Base-by-base conservation (phyloP, 495 filamentous ascomycete genomes). In the Hyaloscypha hepaticicola region DNA sequence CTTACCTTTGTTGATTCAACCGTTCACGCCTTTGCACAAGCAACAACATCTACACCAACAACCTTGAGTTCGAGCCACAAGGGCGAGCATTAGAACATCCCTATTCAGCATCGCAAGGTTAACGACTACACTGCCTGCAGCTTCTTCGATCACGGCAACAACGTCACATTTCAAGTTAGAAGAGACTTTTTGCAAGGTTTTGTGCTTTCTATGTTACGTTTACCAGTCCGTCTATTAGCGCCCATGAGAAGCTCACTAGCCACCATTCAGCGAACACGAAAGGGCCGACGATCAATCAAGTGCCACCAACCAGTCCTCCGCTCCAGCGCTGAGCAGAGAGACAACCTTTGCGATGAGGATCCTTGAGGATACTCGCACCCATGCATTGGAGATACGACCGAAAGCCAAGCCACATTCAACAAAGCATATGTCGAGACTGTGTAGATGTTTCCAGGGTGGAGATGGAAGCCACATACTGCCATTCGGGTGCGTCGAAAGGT, bases 301-400 rank as follows among this genome's bases (percentile, higher is more conserved):
- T 25, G 14, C 16, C 19, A 53, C 50, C 50, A 53, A 53, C 7
- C 5, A 53, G 50, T 53, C 50, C 50, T 53, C 50, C 50, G 50
- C 5, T 53, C 50, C 50, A 25, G 50, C 50, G 6, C 50, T 53
- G 50, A 53, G 11, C 50, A 53, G 25, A 45, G n/a, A 26, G 22
- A 53, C 50, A 5, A 53, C 16, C 12, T 57, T 57, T 34, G 28
- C 28, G 28, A 57, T 28, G 28, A 57, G 53, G 28, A 57, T 22
- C 53, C 53, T 7, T 57, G 7, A 57, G 19, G 53, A 33, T 29
- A 29, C n/a, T 26, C 31, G 7, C 53, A 33, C 33, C 28, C 53
- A 2, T 57, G 25, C 53, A 57, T 57, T 57, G 29, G n/a, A 29
- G 11, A 28, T 29, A 8, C 53, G 5, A 28, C n/a, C 8, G 28